These are phyloP conservation scores for Claviceps capensis DNA, from an alignment of 2,329 filamentous ascomycete genomes.

Conservation along the genomic window DNA sequence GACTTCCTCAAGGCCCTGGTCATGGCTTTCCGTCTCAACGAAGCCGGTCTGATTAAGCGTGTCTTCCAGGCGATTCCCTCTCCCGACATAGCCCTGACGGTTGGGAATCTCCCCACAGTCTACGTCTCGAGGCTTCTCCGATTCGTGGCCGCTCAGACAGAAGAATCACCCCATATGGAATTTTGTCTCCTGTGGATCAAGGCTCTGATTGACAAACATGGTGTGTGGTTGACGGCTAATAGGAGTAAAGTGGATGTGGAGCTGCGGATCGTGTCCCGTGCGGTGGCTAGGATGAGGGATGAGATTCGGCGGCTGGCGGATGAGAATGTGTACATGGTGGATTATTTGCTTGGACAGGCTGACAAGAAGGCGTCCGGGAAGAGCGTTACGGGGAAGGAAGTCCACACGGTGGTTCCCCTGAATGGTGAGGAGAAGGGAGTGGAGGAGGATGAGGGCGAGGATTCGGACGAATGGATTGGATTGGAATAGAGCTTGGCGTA, in stretches of 20 bases:
- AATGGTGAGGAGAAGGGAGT: not conserved
- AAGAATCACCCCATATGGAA: conserved; percentile 85
- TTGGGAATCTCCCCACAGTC: conserved; percentile 65
- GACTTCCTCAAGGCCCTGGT: conserved; percentile 87
- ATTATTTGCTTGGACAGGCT: conserved; percentile 56
- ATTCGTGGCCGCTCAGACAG: conserved; percentile 76
- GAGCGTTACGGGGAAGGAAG: conserved; percentile 9
- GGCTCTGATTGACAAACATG: conserved; percentile 67
- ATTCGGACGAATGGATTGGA: conserved; percentile 32
- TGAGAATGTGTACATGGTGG: conserved; percentile 78
- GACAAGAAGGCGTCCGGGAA: conserved; percentile 6
- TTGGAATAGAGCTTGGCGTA: not conserved
- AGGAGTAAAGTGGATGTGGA: conserved; percentile 70
- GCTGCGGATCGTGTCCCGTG: conserved; percentile 67
- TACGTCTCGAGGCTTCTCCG: conserved; percentile 77
- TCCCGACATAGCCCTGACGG: conserved; percentile 60
- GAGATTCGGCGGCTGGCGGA: conserved; percentile 75
- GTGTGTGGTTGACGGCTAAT: conserved; percentile 71
- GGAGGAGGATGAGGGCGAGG: conserved; percentile 18
- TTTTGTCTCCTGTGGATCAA: conserved; percentile 92
- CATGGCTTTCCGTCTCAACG: conserved; percentile 95
- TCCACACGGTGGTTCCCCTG: not conserved
- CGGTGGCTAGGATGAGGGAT: conserved; percentile 64
- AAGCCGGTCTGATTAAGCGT: conserved; percentile 63
- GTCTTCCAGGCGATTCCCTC: conserved; percentile 78